Evolutionary conservation across 352 stramenopile species (phyloP).

Genomic region (Hyaloperonospora brassicae): DNA sequence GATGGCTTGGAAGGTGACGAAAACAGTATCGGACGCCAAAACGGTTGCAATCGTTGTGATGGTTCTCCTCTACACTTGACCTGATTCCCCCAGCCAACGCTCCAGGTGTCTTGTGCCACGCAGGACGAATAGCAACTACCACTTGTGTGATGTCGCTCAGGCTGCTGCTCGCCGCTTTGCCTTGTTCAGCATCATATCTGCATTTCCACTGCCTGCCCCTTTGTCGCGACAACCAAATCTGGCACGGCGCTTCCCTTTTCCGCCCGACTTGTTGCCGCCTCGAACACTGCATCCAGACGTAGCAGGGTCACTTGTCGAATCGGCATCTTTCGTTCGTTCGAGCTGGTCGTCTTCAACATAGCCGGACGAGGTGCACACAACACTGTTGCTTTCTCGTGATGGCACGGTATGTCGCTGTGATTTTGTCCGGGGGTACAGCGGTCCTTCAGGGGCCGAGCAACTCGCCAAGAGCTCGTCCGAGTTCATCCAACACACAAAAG

Average conservation of each 20-base stretch:
- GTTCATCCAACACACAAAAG: constrained; percentile 85
- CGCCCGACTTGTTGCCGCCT: constrained; percentile 12
- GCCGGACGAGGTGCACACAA: background rate
- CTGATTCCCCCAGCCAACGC: constrained; percentile 21
- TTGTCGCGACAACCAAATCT: constrained; percentile 8
- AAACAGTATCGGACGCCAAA: constrained; percentile 18
- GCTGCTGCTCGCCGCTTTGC: constrained; percentile 19
- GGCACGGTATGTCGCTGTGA: constrained; percentile 6
- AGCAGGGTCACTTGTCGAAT: constrained; percentile 1
- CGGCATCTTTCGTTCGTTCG: constrained; percentile 7
- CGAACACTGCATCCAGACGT: background rate
- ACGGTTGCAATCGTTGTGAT: constrained; percentile 16
- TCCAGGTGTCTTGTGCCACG: too few relatives aligned
- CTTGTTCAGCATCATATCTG: constrained; percentile 7
- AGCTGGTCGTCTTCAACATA: constrained; percentile 3
- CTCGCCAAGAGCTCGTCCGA: constrained; percentile 73
- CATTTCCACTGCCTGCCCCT: constrained; percentile 3
- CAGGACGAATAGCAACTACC: background rate
- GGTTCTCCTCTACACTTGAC: constrained; percentile 39
- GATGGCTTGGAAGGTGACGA: constrained; percentile 27
- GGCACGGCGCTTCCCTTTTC: constrained; percentile 21
- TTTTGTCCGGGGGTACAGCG: constrained; percentile 17
- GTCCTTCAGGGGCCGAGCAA: constrained; percentile 61
- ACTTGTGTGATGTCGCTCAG: constrained; percentile 5
- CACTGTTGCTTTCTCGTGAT: constrained; percentile 1